Evolutionary conservation across 2,329 filamentous ascomycete species (phyloP).

Genomic region (Arthrobotrys megalospora): DNA sequence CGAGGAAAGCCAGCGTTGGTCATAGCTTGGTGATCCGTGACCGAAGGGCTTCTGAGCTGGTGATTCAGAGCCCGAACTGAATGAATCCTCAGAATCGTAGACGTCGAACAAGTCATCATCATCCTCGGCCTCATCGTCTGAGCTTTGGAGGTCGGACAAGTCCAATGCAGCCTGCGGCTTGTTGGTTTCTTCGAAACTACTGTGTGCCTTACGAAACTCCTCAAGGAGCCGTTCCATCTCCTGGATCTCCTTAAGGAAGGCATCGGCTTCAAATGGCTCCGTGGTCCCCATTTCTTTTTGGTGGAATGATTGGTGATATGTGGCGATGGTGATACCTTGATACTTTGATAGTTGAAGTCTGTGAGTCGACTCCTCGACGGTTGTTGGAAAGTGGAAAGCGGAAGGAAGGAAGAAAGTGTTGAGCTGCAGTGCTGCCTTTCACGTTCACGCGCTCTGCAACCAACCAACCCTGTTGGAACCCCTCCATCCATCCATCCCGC

Average conservation of each 20-base stretch:
- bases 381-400: conserved; percentile 27
- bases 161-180: conserved; percentile 16
- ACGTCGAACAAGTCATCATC: conserved; percentile 44
- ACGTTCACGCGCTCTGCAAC: not conserved
- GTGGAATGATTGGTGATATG: not conserved
- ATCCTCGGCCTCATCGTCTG: conserved; percentile 41
- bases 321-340: not conserved
- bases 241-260: conserved; percentile 52
- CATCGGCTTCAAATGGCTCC: conserved; percentile 35
- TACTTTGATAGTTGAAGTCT: not conserved
- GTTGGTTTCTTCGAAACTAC: conserved; percentile 1
- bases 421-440: not conserved
- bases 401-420: conserved; percentile 18
- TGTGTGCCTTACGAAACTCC: conserved; percentile 44
- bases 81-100: conserved; percentile 54
- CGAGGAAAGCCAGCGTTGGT: conserved; percentile 57
- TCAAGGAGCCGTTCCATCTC: conserved; percentile 54
- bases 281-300: conserved; percentile 28
- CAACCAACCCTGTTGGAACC: not conserved
- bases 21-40: conserved; percentile 13
- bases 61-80: conserved; percentile 20
- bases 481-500: conserved; percentile 5
- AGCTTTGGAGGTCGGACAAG: conserved; percentile 37
- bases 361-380: not conserved
- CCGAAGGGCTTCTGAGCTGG: not conserved